phyloP scores from a whole-genome alignment of 2,329 filamentous ascomycete species.

The Calonectria henricotiae region DNA sequence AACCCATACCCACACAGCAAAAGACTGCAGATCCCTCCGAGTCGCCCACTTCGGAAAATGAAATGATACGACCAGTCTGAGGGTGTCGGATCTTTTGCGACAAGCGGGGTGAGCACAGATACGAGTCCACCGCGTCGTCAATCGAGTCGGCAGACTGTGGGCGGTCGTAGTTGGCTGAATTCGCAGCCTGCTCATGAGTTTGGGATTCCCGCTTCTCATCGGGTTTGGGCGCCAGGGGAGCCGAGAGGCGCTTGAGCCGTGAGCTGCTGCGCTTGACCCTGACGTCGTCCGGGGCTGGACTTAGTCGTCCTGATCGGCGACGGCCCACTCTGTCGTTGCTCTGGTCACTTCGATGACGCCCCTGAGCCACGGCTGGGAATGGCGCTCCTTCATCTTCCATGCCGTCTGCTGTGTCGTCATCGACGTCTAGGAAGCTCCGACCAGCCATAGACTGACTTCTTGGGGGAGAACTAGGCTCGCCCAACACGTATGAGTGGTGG shows the following conservation, averaged over 20 bases:
- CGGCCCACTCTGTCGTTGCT: conserved; percentile 65
- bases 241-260: conserved; percentile 73
- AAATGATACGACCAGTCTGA: conserved; percentile 88
- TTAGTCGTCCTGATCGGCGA: conserved; percentile 66
- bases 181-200: conserved; percentile 53
- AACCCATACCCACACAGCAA: conserved; percentile 97
- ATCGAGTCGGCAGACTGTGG: conserved; percentile 88
- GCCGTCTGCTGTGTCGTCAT: conserved; percentile 56
- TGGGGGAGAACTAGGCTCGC: conserved; percentile 46
- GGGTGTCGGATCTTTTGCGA: conserved; percentile 92
- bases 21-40: conserved; percentile 93
- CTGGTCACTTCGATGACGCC: conserved; percentile 67
- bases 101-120: conserved; percentile 85
- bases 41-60: conserved; percentile 97
- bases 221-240: conserved; percentile 61
- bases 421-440: conserved; percentile 49
- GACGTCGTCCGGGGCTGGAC: conserved; percentile 66
- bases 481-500: conserved; percentile 45
- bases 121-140: conserved; percentile 89
- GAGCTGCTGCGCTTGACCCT: conserved; percentile 72
- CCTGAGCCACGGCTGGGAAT: conserved; percentile 78
- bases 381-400: conserved; percentile 77
- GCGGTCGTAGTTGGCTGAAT: conserved; percentile 76
- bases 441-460: conserved; percentile 44
- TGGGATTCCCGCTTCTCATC: conserved; percentile 58